Conservation (phyloP, 2,329 filamentous ascomycete genomes). For the Acephala macrosclerotiorum region DNA sequence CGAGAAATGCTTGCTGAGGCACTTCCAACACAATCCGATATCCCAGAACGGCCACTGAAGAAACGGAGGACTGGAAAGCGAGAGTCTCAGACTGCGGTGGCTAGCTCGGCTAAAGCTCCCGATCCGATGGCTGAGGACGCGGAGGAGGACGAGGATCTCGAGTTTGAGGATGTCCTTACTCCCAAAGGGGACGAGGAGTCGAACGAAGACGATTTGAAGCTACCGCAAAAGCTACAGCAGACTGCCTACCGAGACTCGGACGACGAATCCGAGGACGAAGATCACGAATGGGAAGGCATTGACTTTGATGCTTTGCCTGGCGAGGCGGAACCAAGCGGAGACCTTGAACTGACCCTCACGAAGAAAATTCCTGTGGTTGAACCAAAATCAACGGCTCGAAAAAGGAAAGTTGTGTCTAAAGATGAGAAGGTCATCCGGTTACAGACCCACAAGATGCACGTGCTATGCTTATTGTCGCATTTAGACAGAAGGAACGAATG, state of each 20-base stretch:
- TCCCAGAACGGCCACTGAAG: conserved; percentile 47
- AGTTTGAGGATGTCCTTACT: conserved; percentile 43
- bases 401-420: conserved; percentile 58
- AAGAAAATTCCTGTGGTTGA: conserved; percentile 29
- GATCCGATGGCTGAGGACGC: conserved; percentile 36
- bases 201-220: conserved; percentile 29
- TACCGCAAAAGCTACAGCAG: conserved; percentile 40
- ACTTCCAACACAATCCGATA: conserved; percentile 40
- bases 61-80: conserved; percentile 37
- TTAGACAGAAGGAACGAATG: conserved; percentile 81
- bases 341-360: conserved; percentile 46
- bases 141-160: conserved; percentile 38
- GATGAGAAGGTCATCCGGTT: conserved; percentile 66
- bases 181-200: conserved; percentile 11
- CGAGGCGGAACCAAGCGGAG: conserved; percentile 39
- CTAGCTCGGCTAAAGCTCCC: conserved; percentile 21
- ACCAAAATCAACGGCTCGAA: conserved; percentile 23
- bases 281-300: conserved; percentile 70
- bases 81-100: conserved; percentile 20
- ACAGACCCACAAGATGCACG: conserved; percentile 84
- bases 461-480: conserved; percentile 84
- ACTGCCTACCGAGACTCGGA: conserved; percentile 57
- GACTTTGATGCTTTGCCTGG: conserved; percentile 46
- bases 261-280: conserved; percentile 60
- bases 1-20: conserved; percentile 54